Conservation (phyloP, 2,329 filamentous ascomycete species). For the Colletotrichum graminicola region DNA sequence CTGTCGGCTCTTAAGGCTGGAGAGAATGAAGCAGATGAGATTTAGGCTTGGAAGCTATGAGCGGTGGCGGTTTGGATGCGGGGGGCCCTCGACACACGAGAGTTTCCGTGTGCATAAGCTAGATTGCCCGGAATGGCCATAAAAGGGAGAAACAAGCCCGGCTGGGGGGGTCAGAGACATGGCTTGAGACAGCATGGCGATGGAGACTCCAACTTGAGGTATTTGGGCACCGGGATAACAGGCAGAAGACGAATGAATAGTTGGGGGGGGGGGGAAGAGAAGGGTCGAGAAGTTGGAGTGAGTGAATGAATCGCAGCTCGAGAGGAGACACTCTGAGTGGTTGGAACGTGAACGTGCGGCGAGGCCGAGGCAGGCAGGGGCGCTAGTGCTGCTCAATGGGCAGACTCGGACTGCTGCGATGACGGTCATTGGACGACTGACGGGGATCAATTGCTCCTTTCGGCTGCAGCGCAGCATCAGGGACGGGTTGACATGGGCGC, state of each 20-base stretch:
- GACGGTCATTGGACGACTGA: conserved; percentile 1
- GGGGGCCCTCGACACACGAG: conserved; percentile 11
- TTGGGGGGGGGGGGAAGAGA: background rate
- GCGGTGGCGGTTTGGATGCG: conserved; percentile 1
- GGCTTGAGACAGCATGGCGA: conserved; percentile 5
- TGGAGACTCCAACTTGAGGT: background rate
- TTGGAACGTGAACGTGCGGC: conserved; percentile 24
- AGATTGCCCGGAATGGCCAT: background rate
- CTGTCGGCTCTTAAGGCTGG: background rate
- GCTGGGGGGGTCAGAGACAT: background rate
- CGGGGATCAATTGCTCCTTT: conserved; percentile 3
- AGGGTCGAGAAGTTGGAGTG: conserved; percentile 4
- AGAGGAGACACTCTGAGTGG: conserved; percentile 9
- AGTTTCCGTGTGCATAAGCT: conserved; percentile 16
- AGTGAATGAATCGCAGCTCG: conserved; percentile 22
- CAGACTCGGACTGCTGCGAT: background rate
- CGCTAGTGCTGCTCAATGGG: conserved; percentile 24
- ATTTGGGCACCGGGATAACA: background rate
- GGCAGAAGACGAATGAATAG: background rate
- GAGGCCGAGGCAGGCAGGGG: conserved; percentile 25
- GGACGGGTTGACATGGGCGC: conserved; percentile 8
- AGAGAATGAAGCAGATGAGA: conserved; percentile 8
- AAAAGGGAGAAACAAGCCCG: conserved; percentile 3
- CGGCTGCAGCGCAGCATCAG: conserved; percentile 8
- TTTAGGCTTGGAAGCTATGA: conserved; percentile 16